Evolutionary conservation across 352 stramenopile genomes (phyloP).

Genomic region (Pilasporangium apinafurcum): DNA sequence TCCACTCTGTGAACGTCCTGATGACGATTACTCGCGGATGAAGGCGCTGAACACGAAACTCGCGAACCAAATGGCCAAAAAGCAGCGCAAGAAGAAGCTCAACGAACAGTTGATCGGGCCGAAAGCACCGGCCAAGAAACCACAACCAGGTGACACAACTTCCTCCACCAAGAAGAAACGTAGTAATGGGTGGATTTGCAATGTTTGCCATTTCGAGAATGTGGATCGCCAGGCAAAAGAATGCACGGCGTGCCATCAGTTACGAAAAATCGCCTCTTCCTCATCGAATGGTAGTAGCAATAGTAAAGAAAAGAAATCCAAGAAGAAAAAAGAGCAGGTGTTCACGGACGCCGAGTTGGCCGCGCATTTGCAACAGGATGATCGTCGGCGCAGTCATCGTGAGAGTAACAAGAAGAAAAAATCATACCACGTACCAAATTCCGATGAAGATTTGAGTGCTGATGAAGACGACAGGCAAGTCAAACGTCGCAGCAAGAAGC

Average conservation of each 20-base stretch:
- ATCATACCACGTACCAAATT: conserved; percentile 77
- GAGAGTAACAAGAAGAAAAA: conserved; percentile 62
- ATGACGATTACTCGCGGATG: conserved; percentile 57
- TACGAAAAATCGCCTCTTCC: conserved; percentile 11
- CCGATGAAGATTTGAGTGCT: conserved; percentile 65
- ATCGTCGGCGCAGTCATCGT: conserved; percentile 48
- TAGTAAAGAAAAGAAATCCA: conserved; percentile 4
- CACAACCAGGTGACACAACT: too few relatives aligned
- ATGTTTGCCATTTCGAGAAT: conserved; percentile 36
- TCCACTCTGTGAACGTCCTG: conserved; percentile 65
- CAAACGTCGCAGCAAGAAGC: conserved; percentile 16
- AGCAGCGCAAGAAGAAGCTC: conserved; percentile 35
- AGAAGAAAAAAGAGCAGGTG: background rate
- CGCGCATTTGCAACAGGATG: conserved; percentile 9
- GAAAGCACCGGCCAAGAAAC: background rate
- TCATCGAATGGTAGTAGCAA: conserved; percentile 3
- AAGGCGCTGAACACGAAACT: conserved; percentile 70
- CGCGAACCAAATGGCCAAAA: conserved; percentile 59
- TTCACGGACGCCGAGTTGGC: background rate
- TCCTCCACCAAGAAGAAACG: conserved; percentile 11
- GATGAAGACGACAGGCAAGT: conserved; percentile 5
- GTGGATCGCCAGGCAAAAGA: conserved; percentile 23
- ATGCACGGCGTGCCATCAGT: conserved; percentile 33
- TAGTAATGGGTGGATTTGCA: conserved; percentile 52
- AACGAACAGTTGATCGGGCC: background rate